Percentiles rank a stretch among this genome's conserved stretches.
Evolutionary conservation across 2,329 filamentous ascomycete genomes (phyloP).

Genomic region (Microcyclospora pomicola): DNA sequence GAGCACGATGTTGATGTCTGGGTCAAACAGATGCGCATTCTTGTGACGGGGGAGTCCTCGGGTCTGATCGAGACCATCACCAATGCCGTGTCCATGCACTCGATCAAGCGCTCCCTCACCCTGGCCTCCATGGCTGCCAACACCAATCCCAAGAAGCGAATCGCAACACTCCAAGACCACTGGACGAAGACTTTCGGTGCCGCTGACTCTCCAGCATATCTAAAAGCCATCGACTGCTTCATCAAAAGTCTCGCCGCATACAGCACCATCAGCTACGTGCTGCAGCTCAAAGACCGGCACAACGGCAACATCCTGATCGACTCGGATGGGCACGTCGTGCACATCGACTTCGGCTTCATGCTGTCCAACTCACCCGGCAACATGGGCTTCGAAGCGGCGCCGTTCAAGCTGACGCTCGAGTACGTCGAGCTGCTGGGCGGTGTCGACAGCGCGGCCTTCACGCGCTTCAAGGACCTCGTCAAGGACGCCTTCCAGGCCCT

Average conservation of each 20-base stretch:
- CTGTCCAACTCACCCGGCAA: constrained; percentile 72
- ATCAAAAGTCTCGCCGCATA: constrained; percentile 72
- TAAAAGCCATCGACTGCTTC: constrained; percentile 62
- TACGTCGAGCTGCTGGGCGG: constrained; percentile 76
- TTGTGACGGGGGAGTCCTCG: constrained; percentile 73
- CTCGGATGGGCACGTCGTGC: constrained; percentile 72
- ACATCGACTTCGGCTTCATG: constrained; percentile 87
- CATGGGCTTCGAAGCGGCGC: constrained; percentile 74
- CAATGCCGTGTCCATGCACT: constrained; percentile 76
- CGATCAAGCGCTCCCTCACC: constrained; percentile 68
- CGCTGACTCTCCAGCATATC: constrained; percentile 54
- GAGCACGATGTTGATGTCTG: constrained; percentile 66
- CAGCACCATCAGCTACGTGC: constrained; percentile 69
- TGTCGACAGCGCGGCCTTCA: constrained; percentile 53
- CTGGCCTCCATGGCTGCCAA: constrained; percentile 60
- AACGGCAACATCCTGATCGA: constrained; percentile 80
- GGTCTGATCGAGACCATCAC: constrained; percentile 80
- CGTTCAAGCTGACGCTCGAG: constrained; percentile 75
- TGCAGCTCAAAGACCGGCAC: constrained; percentile 75
- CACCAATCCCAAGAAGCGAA: constrained; percentile 59
- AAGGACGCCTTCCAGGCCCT: constrained; percentile 76
- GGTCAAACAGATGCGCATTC: constrained; percentile 77
- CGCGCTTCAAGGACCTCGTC: constrained; percentile 64
- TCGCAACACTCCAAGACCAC: constrained; percentile 69
- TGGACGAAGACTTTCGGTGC: constrained; percentile 66